A percentile compares a stretch with the other conserved stretches of the same genome.
phyloP scores from a whole-genome alignment of 306 rosid species.

The Rosa multiflora region DNA sequence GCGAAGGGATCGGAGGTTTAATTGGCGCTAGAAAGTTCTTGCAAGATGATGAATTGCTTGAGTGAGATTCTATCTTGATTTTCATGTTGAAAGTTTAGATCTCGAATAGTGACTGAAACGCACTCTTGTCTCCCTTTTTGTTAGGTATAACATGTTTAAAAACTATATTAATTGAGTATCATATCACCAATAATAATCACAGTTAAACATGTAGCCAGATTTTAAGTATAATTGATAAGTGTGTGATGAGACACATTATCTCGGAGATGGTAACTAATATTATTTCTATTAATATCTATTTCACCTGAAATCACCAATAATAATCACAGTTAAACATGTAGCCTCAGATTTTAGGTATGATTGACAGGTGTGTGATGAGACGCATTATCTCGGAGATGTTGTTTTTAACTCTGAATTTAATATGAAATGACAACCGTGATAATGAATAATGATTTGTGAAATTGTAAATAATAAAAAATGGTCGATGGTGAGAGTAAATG shows the following conservation, averaged over 20 bases:
- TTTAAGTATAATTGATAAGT: neutral
- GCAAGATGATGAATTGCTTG: neutral
- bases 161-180: neutral
- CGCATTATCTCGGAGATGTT: neutral
- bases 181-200: neutral
- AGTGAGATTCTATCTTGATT: conserved; percentile 4
- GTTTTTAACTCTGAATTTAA: neutral
- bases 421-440: neutral
- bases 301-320: neutral
- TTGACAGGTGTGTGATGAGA: neutral
- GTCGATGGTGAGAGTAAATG: neutral
- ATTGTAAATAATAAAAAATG: neutral
- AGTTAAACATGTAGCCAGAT: neutral
- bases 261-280: neutral
- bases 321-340: neutral
- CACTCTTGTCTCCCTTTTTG: neutral
- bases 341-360: neutral
- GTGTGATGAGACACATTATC: neutral
- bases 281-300: neutral
- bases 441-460: neutral
- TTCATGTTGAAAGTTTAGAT: neutral
- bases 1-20: neutral
- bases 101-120: conserved; percentile 14
- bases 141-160: neutral
- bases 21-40: neutral